Conservation (phyloP, 129 eudicot genomes). For the Lonicera japonica region DNA sequence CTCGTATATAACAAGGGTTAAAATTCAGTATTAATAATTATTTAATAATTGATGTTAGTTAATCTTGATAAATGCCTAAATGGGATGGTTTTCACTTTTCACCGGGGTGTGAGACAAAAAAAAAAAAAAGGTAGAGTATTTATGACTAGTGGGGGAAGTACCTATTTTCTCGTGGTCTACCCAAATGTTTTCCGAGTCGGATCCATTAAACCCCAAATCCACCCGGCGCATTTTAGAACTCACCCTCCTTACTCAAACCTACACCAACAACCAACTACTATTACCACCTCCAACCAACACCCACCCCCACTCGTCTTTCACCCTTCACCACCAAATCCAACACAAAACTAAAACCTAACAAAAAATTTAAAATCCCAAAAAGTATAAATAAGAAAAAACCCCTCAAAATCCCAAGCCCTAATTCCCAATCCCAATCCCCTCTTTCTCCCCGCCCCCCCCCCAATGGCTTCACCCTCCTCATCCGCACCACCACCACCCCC, state of each 20-base stretch:
- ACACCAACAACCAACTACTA: neutral
- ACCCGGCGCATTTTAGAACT: neutral
- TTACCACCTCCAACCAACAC: neutral
- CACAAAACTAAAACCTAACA: neutral
- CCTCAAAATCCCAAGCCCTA: slow-evolving; percentile 13
- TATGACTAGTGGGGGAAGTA: no score
- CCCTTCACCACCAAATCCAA: neutral
- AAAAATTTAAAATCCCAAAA: neutral
- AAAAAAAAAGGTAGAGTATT: no score
- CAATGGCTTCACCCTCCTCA: neutral
- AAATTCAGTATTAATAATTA: no score
- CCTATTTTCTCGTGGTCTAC: no score
- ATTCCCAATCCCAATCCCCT: slow-evolving; percentile 6
- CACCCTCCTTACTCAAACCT: neutral
- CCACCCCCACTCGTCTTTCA: no score
- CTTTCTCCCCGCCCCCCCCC: slow-evolving; percentile 4
- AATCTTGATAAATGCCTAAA: no score
- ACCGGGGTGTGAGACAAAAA: no score
- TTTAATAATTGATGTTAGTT: no score
- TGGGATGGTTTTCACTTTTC: no score
- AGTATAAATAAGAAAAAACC: no score
- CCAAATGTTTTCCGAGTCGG: neutral
- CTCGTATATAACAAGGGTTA: no score
- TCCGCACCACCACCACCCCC: slow-evolving; percentile 36
- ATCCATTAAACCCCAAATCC: neutral